A percentile compares a stretch with the other conserved stretches of the same genome.
phyloP scores from a whole-genome alignment of 2,329 filamentous ascomycete species.

The Neofusicoccum laricinum region DNA sequence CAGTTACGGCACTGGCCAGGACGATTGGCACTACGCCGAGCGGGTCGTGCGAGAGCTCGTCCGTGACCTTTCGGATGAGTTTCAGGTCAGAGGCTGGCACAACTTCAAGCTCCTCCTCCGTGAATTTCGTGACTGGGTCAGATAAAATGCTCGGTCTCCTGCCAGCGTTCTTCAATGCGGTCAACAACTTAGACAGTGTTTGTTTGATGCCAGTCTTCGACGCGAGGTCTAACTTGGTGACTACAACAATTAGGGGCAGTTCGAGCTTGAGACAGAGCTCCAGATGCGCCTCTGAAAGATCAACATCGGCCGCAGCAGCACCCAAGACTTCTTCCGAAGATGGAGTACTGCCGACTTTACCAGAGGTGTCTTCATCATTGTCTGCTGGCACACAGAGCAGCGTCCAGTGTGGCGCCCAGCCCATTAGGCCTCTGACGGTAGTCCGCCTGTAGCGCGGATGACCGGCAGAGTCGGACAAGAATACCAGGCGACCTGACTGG shows the following conservation, averaged over 20 bases:
- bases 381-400: slow-evolving; percentile 83
- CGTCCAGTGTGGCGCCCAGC: slow-evolving; percentile 94
- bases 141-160: slow-evolving; percentile 69
- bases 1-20: slow-evolving; percentile 82
- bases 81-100: slow-evolving; percentile 54
- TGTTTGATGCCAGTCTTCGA: slow-evolving; percentile 68
- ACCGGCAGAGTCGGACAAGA: slow-evolving; percentile 88
- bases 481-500: slow-evolving; percentile 71
- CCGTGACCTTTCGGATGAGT: slow-evolving; percentile 47
- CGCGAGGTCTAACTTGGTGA: slow-evolving; percentile 89
- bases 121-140: slow-evolving; percentile 24
- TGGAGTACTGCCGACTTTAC: slow-evolving; percentile 45
- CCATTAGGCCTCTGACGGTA: slow-evolving; percentile 83
- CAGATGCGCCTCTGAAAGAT: slow-evolving; percentile 76
- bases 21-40: slow-evolving; percentile 71
- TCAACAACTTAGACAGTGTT: slow-evolving; percentile 70
- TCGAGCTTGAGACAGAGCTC: slow-evolving; percentile 79
- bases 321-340: slow-evolving; percentile 53
- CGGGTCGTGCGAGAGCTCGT: slow-evolving; percentile 43
- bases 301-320: slow-evolving; percentile 56
- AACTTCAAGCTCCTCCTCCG: slow-evolving; percentile 52
- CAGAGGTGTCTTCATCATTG: slow-evolving; percentile 54
- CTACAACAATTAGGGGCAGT: slow-evolving; percentile 73
- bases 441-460: slow-evolving; percentile 87
- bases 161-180: slow-evolving; percentile 71